Conservation (phyloP, 2,329 filamentous ascomycete species). For the Grosmannia clavigera region DNA sequence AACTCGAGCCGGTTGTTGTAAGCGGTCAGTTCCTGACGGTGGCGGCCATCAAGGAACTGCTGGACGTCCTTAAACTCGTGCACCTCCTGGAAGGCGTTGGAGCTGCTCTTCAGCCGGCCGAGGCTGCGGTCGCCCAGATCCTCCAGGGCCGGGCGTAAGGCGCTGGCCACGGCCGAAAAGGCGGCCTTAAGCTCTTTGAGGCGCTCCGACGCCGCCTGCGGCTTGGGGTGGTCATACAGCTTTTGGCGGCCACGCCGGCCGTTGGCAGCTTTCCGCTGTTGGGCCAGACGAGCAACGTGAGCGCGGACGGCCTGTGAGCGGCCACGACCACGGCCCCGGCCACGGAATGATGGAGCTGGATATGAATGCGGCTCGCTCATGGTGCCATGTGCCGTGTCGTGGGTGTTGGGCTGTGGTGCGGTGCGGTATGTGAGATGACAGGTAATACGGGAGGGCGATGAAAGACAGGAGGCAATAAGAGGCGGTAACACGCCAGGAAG, state of each 20-base stretch:
- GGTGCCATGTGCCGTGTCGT: conserved; percentile 10
- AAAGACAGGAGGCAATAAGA: not conserved
- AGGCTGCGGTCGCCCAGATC: conserved; percentile 51
- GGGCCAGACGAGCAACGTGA: conserved; percentile 16
- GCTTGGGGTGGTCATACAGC: conserved; percentile 39
- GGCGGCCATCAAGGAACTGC: conserved; percentile 35
- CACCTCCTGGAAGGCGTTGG: conserved; percentile 38
- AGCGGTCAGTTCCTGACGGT: conserved; percentile 17
- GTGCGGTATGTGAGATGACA: not conserved
- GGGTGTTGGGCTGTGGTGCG: not conserved
- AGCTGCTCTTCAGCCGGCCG: conserved; percentile 42
- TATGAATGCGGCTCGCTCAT: conserved; percentile 12
- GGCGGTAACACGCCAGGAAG: not conserved
- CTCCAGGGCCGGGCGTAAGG: conserved; percentile 51
- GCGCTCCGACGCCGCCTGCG: conserved; percentile 48
- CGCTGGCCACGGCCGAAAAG: conserved; percentile 49
- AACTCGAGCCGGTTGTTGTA: conserved; percentile 14
- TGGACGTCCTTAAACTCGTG: conserved; percentile 40
- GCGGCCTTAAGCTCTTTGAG: conserved; percentile 54
- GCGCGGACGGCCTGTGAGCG: conserved; percentile 18
- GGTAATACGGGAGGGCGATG: not conserved
- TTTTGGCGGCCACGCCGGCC: conserved; percentile 40
- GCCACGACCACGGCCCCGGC: conserved; percentile 22
- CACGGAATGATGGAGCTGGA: conserved; percentile 10
- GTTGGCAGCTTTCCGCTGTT: conserved; percentile 22